Evolutionary conservation across 1,284 basidiomycete species (phyloP).

Genomic region (Spongiforma sp.): DNA sequence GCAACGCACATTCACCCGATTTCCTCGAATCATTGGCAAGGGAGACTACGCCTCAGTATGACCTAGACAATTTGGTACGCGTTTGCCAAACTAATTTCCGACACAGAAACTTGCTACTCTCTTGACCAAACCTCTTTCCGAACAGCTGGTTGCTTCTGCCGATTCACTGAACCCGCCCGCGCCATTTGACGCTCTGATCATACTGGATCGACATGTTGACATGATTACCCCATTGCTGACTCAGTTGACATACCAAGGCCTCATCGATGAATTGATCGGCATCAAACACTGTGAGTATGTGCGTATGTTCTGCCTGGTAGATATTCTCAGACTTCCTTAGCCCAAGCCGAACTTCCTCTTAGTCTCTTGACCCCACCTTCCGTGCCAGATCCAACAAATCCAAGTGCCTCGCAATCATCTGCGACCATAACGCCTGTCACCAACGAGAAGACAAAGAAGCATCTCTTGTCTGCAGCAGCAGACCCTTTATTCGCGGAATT

Average conservation of each 20-base stretch:
- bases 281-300: conserved; percentile 80
- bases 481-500: conserved; percentile 89
- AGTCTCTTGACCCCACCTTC: conserved; percentile 69
- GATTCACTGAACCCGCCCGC: conserved; percentile 46
- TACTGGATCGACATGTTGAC: conserved; percentile 93
- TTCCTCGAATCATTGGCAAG: conserved; percentile 94
- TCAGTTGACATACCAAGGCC: conserved; percentile 96
- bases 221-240: conserved; percentile 96
- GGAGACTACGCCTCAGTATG: conserved; percentile 88
- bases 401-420: conserved; percentile 48
- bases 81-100: conserved; percentile 14
- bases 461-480: conserved; percentile 75
- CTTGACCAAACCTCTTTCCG: conserved; percentile 64
- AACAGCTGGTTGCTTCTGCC: conserved; percentile 39
- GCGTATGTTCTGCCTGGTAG: conserved; percentile 3
- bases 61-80: neutral
- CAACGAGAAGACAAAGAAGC: conserved; percentile 86
- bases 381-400: conserved; percentile 42
- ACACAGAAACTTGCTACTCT: conserved; percentile 77
- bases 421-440: conserved; percentile 54
- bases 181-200: conserved; percentile 85
- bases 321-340: conserved; percentile 46
- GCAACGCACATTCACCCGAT: conserved; percentile 87
- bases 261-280: conserved; percentile 94
- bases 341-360: conserved; percentile 90